phyloP scores from a whole-genome alignment of 2,329 filamentous ascomycete species.

The Aspergillus sp. region DNA sequence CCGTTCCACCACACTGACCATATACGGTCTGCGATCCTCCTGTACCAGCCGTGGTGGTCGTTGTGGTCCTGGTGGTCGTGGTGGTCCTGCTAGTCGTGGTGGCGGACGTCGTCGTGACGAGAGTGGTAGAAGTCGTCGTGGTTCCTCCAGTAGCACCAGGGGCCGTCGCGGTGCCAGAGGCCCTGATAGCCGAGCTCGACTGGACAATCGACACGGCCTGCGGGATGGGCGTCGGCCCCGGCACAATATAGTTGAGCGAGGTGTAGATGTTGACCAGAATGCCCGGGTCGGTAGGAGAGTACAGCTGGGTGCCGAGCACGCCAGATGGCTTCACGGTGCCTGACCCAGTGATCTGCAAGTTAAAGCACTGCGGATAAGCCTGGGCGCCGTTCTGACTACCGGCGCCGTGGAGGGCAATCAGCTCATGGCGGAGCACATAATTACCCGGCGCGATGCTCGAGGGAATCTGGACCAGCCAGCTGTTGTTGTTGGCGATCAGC shows the following conservation, averaged over 20 bases:
- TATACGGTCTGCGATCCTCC: not conserved
- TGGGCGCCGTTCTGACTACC: conserved; percentile 42
- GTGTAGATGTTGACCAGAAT: conserved; percentile 57
- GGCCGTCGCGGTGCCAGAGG: conserved; percentile 11
- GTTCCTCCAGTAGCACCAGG: not conserved
- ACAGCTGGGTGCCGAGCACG: conserved; percentile 50
- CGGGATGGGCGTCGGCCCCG: conserved; percentile 14
- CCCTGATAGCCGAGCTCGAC: conserved; percentile 14
- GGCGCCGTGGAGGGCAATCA: conserved; percentile 49
- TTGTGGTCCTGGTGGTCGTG: not conserved
- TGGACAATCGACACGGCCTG: conserved; percentile 12
- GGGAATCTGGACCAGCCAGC: conserved; percentile 46
- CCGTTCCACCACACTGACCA: conserved; percentile 1
- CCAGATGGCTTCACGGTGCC: conserved; percentile 45
- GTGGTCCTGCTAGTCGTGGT: not conserved
- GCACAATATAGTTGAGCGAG: conserved; percentile 14
- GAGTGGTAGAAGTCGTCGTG: not conserved
- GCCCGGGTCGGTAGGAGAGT: conserved; percentile 55
- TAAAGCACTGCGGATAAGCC: conserved; percentile 55
- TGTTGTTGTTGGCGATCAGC: conserved; percentile 49
- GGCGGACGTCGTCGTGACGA: not conserved
- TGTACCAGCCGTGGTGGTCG: not conserved
- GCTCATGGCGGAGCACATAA: conserved; percentile 52
- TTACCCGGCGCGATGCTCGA: conserved; percentile 43
- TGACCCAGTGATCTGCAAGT: conserved; percentile 56